A percentile compares a stretch with the other conserved stretches of the same genome.
These are phyloP conservation scores for Cucurbita moschata DNA, from an alignment of 306 rosid genomes.

Conservation along the genomic window DNA sequence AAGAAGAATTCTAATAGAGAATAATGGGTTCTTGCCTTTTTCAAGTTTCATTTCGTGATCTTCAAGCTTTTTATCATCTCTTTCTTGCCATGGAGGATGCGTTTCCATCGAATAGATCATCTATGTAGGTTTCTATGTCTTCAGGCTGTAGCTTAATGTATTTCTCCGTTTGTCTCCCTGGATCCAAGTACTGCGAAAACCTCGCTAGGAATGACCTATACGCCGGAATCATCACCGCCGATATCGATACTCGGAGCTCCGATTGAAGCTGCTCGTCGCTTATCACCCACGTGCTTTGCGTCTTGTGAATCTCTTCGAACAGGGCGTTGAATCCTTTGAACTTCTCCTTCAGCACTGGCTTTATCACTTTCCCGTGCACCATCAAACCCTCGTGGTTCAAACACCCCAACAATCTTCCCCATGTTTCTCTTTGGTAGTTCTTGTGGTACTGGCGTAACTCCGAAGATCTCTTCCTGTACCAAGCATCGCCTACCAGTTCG, in stretches of 20 bases:
- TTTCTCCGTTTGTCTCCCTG: constrained; percentile 58
- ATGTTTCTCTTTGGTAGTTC: constrained; percentile 59
- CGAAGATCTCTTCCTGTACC: constrained; percentile 56
- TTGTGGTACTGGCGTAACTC: constrained; percentile 47
- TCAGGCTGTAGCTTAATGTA: constrained; percentile 71
- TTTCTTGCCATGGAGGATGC: constrained; percentile 27
- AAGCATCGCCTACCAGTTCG: constrained; percentile 46
- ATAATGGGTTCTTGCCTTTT: background rate
- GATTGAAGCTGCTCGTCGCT: constrained; percentile 72
- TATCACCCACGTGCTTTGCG: constrained; percentile 65
- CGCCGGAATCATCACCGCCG: constrained; percentile 69
- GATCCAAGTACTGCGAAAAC: constrained; percentile 48
- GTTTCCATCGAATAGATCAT: constrained; percentile 55
- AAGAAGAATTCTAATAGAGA: background rate
- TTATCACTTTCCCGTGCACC: constrained; percentile 31
- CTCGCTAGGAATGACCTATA: constrained; percentile 55
- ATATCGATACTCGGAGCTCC: constrained; percentile 62
- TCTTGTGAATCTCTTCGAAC: constrained; percentile 68
- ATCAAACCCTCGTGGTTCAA: constrained; percentile 44
- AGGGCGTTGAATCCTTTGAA: constrained; percentile 47
- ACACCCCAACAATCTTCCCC: constrained; percentile 45
- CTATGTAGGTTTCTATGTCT: constrained; percentile 57
- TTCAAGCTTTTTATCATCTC: constrained; percentile 13
- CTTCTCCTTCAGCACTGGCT: constrained; percentile 54
- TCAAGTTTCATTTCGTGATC: background rate